Percentiles rank a stretch among this genome's conserved stretches.
Conservation (phyloP, 1,284 basidiomycete genomes). For the Meira miltonrushii region DNA sequence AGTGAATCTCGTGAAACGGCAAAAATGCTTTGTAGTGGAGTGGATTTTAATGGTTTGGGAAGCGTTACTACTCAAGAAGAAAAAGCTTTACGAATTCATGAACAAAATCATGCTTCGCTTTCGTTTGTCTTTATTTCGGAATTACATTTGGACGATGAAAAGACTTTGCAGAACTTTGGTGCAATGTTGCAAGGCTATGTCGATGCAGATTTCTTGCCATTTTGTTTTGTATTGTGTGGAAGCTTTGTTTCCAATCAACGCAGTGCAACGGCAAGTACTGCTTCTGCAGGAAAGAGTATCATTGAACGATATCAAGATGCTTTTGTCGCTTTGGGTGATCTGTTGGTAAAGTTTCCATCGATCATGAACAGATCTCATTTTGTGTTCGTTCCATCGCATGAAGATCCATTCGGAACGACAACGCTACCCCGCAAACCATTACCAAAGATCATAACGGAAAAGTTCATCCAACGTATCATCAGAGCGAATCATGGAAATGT, state of each 20-base stretch:
- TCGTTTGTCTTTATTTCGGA: slow-evolving; percentile 88
- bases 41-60: slow-evolving; percentile 90
- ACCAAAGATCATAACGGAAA: slow-evolving; percentile 63
- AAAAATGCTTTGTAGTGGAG: slow-evolving; percentile 55
- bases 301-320: slow-evolving; percentile 60
- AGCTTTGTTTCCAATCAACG: slow-evolving; percentile 71
- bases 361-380: slow-evolving; percentile 78
- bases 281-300: not conserved
- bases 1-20: slow-evolving; percentile 37
- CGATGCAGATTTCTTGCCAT: slow-evolving; percentile 73
- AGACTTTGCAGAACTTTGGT: slow-evolving; percentile 71
- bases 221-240: slow-evolving; percentile 82
- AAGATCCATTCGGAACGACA: slow-evolving; percentile 66
- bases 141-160: slow-evolving; percentile 84
- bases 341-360: slow-evolving; percentile 72
- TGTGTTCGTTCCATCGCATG: slow-evolving; percentile 86
- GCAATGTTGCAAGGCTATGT: slow-evolving; percentile 88
- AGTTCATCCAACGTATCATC: slow-evolving; percentile 15
- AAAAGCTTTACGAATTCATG: slow-evolving; percentile 52
- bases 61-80: slow-evolving; percentile 88
- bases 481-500: slow-evolving; percentile 17
- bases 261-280: slow-evolving; percentile 58
- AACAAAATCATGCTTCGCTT: slow-evolving; percentile 56
- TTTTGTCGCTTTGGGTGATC: slow-evolving; percentile 77
- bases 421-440: slow-evolving; percentile 65